phyloP scores from a whole-genome alignment of 2,329 filamentous ascomycete genomes.

The Gremmenia infestans region DNA sequence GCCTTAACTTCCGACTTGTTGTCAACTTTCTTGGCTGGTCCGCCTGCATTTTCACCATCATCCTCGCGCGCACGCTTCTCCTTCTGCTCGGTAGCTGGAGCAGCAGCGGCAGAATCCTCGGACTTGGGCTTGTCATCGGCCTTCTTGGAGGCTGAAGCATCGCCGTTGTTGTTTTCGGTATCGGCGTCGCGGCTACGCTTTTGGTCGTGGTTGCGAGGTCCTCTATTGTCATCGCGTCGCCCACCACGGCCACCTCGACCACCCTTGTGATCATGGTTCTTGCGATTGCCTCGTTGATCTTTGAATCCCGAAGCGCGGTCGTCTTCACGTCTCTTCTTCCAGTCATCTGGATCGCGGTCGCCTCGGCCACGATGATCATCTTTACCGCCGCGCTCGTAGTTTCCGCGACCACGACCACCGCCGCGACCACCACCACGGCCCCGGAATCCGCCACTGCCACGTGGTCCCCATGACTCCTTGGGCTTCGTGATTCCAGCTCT shows the following conservation, averaged over 20 bases:
- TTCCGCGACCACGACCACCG: conserved; percentile 22
- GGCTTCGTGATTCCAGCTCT: conserved; percentile 64
- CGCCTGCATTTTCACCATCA: conserved; percentile 34
- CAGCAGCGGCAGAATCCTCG: conserved; percentile 12
- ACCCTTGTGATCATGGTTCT: not conserved
- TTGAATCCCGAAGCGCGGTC: conserved; percentile 58
- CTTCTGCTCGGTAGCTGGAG: conserved; percentile 12
- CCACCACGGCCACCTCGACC: conserved; percentile 41
- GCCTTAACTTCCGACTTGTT: conserved; percentile 24
- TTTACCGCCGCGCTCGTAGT: not conserved
- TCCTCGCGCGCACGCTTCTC: conserved; percentile 20
- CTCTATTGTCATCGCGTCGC: conserved; percentile 38
- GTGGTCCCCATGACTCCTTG: conserved; percentile 31
- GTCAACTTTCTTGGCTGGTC: conserved; percentile 59
- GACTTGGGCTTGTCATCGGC: conserved; percentile 16
- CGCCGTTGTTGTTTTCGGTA: conserved; percentile 13
- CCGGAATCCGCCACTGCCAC: not conserved
- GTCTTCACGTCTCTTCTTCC: conserved; percentile 59
- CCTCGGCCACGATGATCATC: conserved; percentile 21
- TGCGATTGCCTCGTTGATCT: conserved; percentile 20
- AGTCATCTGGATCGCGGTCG: conserved; percentile 49
- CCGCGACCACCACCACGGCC: conserved; percentile 35
- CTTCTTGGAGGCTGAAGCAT: not conserved
- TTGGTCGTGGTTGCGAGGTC: conserved; percentile 33
- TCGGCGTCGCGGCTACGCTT: conserved; percentile 32